A percentile compares a stretch with the other conserved stretches of the same genome.
Conservation (phyloP, 1,139 yeast species). For the Candida frijolesensis region DNA sequence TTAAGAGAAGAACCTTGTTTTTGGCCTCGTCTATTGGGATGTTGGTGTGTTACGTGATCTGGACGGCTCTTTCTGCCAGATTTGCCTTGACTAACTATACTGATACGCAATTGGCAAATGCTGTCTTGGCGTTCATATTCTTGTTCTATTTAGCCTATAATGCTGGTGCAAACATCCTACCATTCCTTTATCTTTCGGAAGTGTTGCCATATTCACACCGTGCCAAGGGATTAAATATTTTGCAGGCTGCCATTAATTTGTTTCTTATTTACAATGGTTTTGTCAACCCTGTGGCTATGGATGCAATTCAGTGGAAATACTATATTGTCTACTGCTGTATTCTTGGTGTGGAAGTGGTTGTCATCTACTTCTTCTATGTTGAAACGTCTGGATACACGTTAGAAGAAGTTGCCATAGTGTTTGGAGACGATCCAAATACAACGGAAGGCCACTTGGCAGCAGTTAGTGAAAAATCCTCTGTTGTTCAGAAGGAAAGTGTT, state of each 20-base stretch:
- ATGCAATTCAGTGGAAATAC: conserved; percentile 59
- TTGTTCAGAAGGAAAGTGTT: neutral
- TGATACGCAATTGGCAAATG: conserved; percentile 37
- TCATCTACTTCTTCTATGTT: conserved; percentile 46
- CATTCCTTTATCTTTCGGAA: conserved; percentile 40
- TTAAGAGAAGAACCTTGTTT: conserved; percentile 51
- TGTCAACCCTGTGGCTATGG: conserved; percentile 64
- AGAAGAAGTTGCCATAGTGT: conserved; percentile 54
- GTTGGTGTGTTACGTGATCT: conserved; percentile 40
- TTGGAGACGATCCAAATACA: conserved; percentile 34
- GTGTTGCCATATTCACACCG: conserved; percentile 47
- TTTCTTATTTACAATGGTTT: conserved; percentile 35
- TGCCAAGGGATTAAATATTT: conserved; percentile 45
- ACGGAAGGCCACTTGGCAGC: neutral
- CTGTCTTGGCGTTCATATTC: conserved; percentile 49
- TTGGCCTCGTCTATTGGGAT: conserved; percentile 35
- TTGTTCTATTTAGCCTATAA: conserved; percentile 40
- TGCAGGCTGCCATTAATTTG: conserved; percentile 28
- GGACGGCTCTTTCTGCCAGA: conserved; percentile 42
- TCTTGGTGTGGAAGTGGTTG: conserved; percentile 36
- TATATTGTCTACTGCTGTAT: conserved; percentile 55
- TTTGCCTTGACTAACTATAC: conserved; percentile 38
- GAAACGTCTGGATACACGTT: conserved; percentile 56
- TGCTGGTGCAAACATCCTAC: conserved; percentile 37
- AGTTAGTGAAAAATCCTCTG: neutral